These are phyloP conservation scores for Cladosporium sp. DNA, from an alignment of 2,329 filamentous ascomycete species.

Conservation along the genomic window DNA sequence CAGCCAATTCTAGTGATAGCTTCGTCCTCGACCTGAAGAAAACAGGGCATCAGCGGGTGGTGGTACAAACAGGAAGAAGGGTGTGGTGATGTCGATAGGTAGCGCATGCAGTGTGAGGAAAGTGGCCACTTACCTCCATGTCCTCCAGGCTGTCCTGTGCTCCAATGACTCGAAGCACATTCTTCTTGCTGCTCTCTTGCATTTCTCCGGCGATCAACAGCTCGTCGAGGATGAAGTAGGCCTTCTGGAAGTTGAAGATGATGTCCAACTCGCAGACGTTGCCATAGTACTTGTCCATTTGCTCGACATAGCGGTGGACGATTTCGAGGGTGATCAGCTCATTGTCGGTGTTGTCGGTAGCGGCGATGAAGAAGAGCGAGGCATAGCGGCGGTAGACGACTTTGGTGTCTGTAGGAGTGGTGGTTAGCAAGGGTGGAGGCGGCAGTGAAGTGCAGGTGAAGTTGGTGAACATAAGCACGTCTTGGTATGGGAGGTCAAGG, in stretches of 20 bases:
- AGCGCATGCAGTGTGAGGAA: neutral
- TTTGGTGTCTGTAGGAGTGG: conserved; percentile 73
- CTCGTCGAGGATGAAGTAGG: conserved; percentile 98
- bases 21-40: conserved; percentile 44
- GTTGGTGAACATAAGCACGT: conserved; percentile 23
- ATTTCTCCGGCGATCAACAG: conserved; percentile 92
- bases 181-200: conserved; percentile 99
- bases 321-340: conserved; percentile 98
- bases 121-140: conserved; percentile 81
- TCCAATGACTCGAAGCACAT: conserved; percentile 90
- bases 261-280: conserved; percentile 99
- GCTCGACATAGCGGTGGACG: conserved; percentile 98
- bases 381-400: conserved; percentile 98
- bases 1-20: conserved; percentile 65
- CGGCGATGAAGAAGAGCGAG: conserved; percentile 98
- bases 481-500: conserved; percentile 21
- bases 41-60: conserved; percentile 34
- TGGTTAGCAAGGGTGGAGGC: conserved; percentile 2
- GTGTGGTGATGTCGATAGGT: neutral
- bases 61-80: conserved; percentile 27
- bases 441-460: conserved; percentile 20
- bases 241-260: conserved; percentile 99
- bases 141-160: conserved; percentile 98
- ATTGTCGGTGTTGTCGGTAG: conserved; percentile 95
- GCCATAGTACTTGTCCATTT: conserved; percentile 99